Evolutionary conservation across 2,329 filamentous ascomycete genomes (phyloP), one percentile per base, ranked within the genome.

Genomic region (Pseudogymnoascus sp.): DNA sequence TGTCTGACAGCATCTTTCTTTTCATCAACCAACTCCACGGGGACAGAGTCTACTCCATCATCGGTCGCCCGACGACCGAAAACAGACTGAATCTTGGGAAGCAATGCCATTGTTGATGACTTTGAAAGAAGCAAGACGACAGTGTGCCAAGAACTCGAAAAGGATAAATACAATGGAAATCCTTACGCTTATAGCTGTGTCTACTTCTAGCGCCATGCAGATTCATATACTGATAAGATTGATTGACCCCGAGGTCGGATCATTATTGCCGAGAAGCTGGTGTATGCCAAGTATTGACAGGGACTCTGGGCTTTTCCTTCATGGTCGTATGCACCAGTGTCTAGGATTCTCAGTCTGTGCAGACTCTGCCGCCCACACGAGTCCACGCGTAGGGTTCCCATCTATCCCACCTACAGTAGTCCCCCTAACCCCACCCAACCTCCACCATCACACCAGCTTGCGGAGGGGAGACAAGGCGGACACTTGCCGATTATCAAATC

Each of bases 41-140:
- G 9, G 33, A 59, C 16, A 2, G 58, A 59, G 23, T 38, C 23
- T n/a, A 18, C 38, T 49, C 60, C 61, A 52, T 63, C 59, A 45
- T 66, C 64, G 28, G 62, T 64, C 28, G 55, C 41, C 41, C 14
- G 38, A 61, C 62, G 62, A 55, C 61, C 62, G 40, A 62, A 63
- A 37, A 23, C 25, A 49, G 61, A 63, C 43, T 21, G 33, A 7
- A 59, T 33, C 58, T 59, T 67, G 23, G 66, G 21, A 59, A 65
- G 28, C 25, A 60, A n/a, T 63, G 52, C 35, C 66, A 67, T 67
- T 18, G 40, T 64, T 64, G 45, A 41, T 59, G 35, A 59, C 25
- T 59, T 18, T 65, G 16, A 59, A 59, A 14, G 33, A 40, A 59
- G 58, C 21, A 35, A 31, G 25, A 38, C 9, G 33, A 59, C 33